phyloP scores from a whole-genome alignment of 371 early-diverging fungal genomes.

The Circinella umbellata region DNA sequence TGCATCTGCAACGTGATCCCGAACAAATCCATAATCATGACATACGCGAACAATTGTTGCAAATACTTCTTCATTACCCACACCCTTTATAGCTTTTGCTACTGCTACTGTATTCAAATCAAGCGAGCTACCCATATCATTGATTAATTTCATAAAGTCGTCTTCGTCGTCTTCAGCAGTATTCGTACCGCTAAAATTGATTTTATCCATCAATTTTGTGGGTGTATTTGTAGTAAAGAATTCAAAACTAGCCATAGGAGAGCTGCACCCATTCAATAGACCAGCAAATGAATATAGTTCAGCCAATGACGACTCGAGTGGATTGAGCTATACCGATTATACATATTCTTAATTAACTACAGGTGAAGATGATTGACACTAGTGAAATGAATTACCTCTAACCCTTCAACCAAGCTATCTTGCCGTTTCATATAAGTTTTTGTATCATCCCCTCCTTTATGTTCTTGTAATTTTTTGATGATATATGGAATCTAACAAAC shows the following conservation, averaged over 20 bases:
- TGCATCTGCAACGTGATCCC: constrained; percentile 26
- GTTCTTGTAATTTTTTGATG: background rate
- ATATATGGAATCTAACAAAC: background rate
- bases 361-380: background rate
- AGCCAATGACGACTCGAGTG: constrained; percentile 43
- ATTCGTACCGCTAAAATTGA: constrained; percentile 21
- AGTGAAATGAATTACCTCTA: background rate
- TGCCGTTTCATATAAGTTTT: background rate
- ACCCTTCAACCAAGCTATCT: background rate
- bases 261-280: constrained; percentile 49
- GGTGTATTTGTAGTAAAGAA: constrained; percentile 34
- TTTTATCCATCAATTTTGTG: constrained; percentile 27
- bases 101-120: constrained; percentile 36
- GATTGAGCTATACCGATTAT: constrained; percentile 29
- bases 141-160: constrained; percentile 49
- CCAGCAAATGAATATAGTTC: constrained; percentile 50
- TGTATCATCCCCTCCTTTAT: background rate
- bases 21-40: constrained; percentile 36
- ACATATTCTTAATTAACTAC: background rate
- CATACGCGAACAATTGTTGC: constrained; percentile 43
- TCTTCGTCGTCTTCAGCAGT: constrained; percentile 34
- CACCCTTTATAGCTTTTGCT: constrained; percentile 34
- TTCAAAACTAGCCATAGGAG: constrained; percentile 34
- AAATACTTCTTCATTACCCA: constrained; percentile 40
- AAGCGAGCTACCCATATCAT: constrained; percentile 32